Percentiles rank a stretch among this genome's conserved stretches.
Evolutionary conservation across 2,329 filamentous ascomycete genomes (phyloP).

Genomic region (Cercospora canescens): DNA sequence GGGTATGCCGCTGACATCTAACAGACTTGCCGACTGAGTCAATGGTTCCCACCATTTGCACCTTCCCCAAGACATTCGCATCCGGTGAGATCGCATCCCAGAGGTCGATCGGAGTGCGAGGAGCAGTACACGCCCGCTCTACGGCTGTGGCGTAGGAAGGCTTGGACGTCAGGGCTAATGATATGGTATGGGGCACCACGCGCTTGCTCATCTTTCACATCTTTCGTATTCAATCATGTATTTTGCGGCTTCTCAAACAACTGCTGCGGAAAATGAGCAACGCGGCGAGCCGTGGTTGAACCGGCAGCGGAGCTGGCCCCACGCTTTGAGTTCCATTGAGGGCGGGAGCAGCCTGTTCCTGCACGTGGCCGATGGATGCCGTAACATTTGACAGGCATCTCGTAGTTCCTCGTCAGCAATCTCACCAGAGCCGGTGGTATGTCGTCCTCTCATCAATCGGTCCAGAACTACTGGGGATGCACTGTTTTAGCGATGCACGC

Average conservation of each 20-base stretch:
- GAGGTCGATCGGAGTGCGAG: background rate
- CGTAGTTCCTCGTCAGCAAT: background rate
- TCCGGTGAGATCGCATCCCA: background rate
- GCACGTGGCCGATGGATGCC: background rate
- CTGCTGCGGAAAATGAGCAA: background rate
- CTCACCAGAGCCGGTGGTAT: background rate
- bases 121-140: background rate
- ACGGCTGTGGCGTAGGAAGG: background rate
- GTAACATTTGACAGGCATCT: background rate
- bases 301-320: background rate
- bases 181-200: background rate
- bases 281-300: background rate
- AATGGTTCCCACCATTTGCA: background rate
- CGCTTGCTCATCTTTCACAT: background rate
- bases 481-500: background rate
- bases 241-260: conserved; percentile 2
- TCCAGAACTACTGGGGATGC: background rate
- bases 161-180: background rate
- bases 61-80: background rate
- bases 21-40: background rate
- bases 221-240: background rate
- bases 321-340: background rate
- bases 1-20: background rate
- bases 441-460: background rate
- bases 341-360: background rate